Base-by-base conservation (phyloP, 1,284 basidiomycete species). In the Wolfiporia cocos region DNA sequence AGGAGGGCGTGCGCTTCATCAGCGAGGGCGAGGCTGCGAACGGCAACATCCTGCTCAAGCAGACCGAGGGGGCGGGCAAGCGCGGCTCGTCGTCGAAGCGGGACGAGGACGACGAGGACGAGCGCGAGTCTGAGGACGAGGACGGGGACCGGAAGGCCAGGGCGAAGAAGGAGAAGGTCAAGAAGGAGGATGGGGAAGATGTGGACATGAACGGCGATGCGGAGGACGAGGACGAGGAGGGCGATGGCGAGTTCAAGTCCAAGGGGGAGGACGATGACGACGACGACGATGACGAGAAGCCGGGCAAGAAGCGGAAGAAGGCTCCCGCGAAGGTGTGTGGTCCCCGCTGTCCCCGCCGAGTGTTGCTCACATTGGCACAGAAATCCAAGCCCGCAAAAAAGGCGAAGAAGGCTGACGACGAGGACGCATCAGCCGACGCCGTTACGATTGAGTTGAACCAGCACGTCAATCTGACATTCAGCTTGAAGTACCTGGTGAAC, bases 401-500 rank as follows among this genome's bases (percentile, higher is more conserved):
- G 53, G 63, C 64, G 24, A 78, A 76, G 53, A 74, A 72, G 45
- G 64, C 63, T 34, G 56, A 46, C 3, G 71, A 59, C 11, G 56
- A 56, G 14, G 64, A 74, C 3, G 72, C 71, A 6, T 50, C 58
- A 1, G 59, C 64, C 6, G 75, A 70, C 37, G 80, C 77, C 37
- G 86, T 95, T 42, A 66, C 70, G 49, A 90, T 97, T 59, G 81
- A 89, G 65, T 85, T 95, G 73, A 90, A 92, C 60, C 85, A 89
- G 64, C 83, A 90, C 53, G 95, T 99, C 51, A 84, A 83, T 31
- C 73, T 99, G 43, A 98, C 93, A 2, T 99, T 99, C 71, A 92
- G 89, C 28, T 75, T 98, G 58, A 98, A 99, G 67, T 99, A 99
- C 68, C 81, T 99, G 22, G 81, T 88, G 64, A 97, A 97, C 72